phyloP scores from a whole-genome alignment of 2,329 filamentous ascomycete species.

The Mariannaea sp. region DNA sequence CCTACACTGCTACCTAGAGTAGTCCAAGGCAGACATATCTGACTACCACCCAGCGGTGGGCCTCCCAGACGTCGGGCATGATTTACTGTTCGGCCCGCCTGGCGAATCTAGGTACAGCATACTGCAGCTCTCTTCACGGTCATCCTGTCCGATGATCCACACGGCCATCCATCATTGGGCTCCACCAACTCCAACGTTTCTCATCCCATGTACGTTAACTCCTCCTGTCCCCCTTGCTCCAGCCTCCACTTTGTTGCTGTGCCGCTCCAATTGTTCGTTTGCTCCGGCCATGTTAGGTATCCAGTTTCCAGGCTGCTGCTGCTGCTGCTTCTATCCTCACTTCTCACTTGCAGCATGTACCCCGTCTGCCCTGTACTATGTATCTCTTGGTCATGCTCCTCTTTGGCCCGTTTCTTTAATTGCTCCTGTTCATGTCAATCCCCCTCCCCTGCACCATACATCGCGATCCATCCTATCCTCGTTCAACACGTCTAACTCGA shows the following conservation, averaged over 20 bases:
- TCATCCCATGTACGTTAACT: no score
- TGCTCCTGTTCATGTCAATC: not conserved
- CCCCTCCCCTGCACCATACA: conserved; percentile 19
- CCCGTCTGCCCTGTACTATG: conserved; percentile 16
- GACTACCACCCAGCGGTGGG: no score
- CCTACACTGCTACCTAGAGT: not conserved
- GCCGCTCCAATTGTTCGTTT: conserved; percentile 13
- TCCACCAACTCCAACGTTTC: conserved; percentile 21
- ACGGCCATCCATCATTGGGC: conserved; percentile 19
- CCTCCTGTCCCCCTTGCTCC: not conserved
- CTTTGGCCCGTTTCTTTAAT: not conserved
- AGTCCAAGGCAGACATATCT: no score
- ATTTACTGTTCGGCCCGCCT: no score
- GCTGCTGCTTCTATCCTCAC: not conserved
- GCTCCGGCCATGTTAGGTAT: not conserved
- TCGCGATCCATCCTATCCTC: conserved; percentile 11
- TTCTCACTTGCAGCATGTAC: conserved; percentile 4
- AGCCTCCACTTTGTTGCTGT: conserved; percentile 25
- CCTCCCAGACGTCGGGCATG: no score
- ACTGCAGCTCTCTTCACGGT: no score
- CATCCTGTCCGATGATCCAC: conserved; percentile 13
- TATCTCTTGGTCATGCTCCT: conserved; percentile 10
- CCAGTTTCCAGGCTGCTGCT: not conserved
- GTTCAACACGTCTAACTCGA: conserved; percentile 10
- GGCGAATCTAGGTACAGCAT: no score